These are phyloP conservation scores for Rubia peregrina DNA, from an alignment of 305 asterid species.

Conservation along the genomic window DNA sequence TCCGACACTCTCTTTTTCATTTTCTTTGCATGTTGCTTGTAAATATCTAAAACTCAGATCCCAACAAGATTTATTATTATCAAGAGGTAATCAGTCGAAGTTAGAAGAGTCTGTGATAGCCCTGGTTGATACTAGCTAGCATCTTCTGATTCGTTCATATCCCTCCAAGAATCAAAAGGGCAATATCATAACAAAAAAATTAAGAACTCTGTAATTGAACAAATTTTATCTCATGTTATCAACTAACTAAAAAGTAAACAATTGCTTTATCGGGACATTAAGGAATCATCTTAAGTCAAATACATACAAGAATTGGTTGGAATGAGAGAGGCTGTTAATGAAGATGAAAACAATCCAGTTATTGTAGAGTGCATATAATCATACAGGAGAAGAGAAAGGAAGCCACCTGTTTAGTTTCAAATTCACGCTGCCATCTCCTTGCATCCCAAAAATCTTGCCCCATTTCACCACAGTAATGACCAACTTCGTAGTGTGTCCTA, in stretches of 20 bases:
- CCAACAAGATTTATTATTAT: no score
- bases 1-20: no score
- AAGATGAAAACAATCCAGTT: neutral
- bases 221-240: neutral
- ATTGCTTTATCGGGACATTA: neutral
- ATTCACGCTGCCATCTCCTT: conserved; percentile 95
- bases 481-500: conserved; percentile 84
- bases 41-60: no score
- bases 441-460: conserved; percentile 99
- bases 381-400: conserved; percentile 11
- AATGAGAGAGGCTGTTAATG: no score
- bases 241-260: neutral
- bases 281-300: neutral
- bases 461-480: conserved; percentile 99
- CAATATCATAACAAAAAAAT: neutral
- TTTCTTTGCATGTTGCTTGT: no score
- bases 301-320: neutral
- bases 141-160: neutral
- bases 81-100: no score
- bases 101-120: no score
- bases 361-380: neutral
- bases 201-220: neutral
- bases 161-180: neutral
- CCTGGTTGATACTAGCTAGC: no score
- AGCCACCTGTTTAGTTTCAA: conserved; percentile 86